Base-by-base conservation (phyloP, 257 asterid species). In the Thymus mandschuricus region DNA sequence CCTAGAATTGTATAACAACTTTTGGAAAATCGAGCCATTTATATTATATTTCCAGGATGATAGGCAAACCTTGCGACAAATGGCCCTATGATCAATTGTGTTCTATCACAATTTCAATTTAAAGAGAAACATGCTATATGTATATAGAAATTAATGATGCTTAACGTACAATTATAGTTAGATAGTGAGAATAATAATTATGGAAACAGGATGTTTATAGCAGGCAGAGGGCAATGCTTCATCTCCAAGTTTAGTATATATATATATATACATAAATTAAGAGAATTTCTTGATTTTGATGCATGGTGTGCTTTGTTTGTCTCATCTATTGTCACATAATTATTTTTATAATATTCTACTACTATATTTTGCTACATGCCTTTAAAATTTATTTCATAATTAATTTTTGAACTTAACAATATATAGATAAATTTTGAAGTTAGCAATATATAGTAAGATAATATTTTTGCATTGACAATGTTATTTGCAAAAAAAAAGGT, bases 251-350 rank as follows among this genome's bases (percentile, higher is more conserved):
- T 38, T 21, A 21, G 21, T 21, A 21, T 21, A 21, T 21, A 21
- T 21, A 21, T 21, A 21, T 21, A 21, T 21, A 21, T 21, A 21
- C 21, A 21, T 21, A 72, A 35, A 63, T 28, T 71, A 3, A 11
- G 59, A 64, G 34, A 61, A 40, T 66, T 65, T 60, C 56, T 63
- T 67, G 69, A 45, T 76, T 70, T 66, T 52, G 40, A 5, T 5
- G 21, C 21, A 21, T 21, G 68, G 59, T 58, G 73, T 63, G 78
- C 59, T 65, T 52, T 65, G 55, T 71, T 65, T 65, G 80, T 65
- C 71, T 51, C 51, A 15, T 66, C 68, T 64, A 43, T 64, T 64
- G 21, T 27, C 12, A 35, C 40, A 35, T 5, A 35, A 35, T 35
- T 35, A 35, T 35, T 35, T 35, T 21, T 21, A 21, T 21, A 21